A percentile compares a stretch with the other conserved stretches of the same genome.
These are phyloP conservation scores for Taphrina pruni DNA, from an alignment of 1,139 yeast genomes.

Conservation along the genomic window DNA sequence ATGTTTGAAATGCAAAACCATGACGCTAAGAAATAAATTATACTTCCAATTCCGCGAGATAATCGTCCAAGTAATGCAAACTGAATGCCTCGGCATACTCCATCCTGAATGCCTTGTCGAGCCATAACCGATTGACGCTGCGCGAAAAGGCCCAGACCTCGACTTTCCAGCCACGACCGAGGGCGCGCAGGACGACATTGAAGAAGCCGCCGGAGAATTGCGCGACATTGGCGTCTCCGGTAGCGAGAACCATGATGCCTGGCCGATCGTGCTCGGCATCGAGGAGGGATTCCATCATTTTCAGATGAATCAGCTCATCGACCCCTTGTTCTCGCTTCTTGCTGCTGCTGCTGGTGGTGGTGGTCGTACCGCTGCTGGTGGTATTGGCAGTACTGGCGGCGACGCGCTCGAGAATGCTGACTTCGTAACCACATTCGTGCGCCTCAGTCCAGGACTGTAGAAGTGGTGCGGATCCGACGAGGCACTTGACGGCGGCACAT, in stretches of 20 bases:
- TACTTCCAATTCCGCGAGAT: constrained; percentile 21
- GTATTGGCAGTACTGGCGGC: neutral
- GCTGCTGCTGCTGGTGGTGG: neutral
- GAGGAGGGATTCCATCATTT: constrained; percentile 42
- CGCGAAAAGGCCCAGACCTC: constrained; percentile 35
- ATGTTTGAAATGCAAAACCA: neutral
- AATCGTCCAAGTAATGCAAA: constrained; percentile 35
- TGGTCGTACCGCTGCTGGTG: no score
- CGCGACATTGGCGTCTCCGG: constrained; percentile 42
- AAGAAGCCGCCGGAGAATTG: constrained; percentile 41
- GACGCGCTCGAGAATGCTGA: constrained; percentile 37
- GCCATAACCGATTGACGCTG: constrained; percentile 33
- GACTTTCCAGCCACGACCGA: constrained; percentile 40
- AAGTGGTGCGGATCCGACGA: constrained; percentile 39
- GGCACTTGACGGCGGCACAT: constrained; percentile 15
- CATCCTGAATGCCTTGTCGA: constrained; percentile 18
- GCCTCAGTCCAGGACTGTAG: constrained; percentile 36
- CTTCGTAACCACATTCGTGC: constrained; percentile 24
- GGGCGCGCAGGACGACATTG: constrained; percentile 38
- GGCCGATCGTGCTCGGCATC: constrained; percentile 16
- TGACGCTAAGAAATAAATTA: neutral
- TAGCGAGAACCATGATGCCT: constrained; percentile 37
- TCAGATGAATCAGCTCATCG: constrained; percentile 41
- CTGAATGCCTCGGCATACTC: constrained; percentile 28
- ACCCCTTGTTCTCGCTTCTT: constrained; percentile 42